phyloP scores from a whole-genome alignment of 306 rosid genomes.

The Coriaria nepalensis region DNA sequence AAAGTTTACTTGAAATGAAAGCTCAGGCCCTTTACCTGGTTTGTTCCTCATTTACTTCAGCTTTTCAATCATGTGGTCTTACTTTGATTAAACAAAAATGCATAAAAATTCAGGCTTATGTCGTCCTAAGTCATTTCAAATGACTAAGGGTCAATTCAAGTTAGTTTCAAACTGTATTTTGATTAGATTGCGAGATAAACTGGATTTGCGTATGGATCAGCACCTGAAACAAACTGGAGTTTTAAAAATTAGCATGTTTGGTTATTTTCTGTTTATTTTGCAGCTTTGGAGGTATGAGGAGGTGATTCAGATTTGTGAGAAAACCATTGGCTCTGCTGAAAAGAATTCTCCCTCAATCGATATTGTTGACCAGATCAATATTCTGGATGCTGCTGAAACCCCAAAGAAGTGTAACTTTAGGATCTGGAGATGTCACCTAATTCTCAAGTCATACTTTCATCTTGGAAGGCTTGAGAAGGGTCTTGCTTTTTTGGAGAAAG shows the following conservation, averaged over 20 bases:
- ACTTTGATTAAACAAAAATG: slow-evolving; percentile 12
- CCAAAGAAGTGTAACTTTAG: slow-evolving; percentile 42
- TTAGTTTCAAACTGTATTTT: too few relatives aligned
- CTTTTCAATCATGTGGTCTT: slow-evolving; percentile 9
- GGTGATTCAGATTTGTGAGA: slow-evolving; percentile 66
- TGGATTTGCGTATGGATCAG: too few relatives aligned
- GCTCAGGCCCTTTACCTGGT: slow-evolving; percentile 77
- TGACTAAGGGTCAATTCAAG: too few relatives aligned
- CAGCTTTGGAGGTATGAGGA: slow-evolving; percentile 80
- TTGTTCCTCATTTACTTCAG: slow-evolving; percentile 13
- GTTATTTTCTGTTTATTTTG: slow-evolving; percentile 20
- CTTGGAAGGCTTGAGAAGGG: slow-evolving; percentile 88
- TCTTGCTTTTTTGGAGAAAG: slow-evolving; percentile 57
- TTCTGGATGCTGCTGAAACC: slow-evolving; percentile 31
- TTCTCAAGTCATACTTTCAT: slow-evolving; percentile 57
- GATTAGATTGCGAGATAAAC: too few relatives aligned
- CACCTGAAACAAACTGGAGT: too few relatives aligned
- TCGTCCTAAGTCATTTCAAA: too few relatives aligned
- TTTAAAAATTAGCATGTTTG: not conserved
- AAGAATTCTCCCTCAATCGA: slow-evolving; percentile 40
- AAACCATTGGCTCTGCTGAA: slow-evolving; percentile 71
- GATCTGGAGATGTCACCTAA: slow-evolving; percentile 69
- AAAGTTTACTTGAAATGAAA: slow-evolving; percentile 81
- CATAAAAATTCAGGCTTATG: slow-evolving; percentile 6
- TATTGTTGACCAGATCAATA: slow-evolving; percentile 19